These are phyloP conservation scores for Aspergillus sp. DNA, from an alignment of 2,329 filamentous ascomycete species.

Conservation along the genomic window DNA sequence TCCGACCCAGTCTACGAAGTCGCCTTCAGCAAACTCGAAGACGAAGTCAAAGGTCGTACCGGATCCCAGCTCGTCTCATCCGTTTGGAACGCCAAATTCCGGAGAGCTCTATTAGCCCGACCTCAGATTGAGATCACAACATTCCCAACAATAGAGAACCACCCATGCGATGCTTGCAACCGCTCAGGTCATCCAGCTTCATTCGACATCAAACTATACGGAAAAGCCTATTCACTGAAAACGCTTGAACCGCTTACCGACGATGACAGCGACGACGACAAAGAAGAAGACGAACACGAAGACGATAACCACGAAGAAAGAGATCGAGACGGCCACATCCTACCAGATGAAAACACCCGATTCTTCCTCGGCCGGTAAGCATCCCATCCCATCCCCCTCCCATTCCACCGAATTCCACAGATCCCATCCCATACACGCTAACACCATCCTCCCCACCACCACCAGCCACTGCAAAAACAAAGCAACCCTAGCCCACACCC, in stretches of 20 bases:
- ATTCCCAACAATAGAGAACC: constrained; percentile 47
- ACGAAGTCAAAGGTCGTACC: constrained; percentile 68
- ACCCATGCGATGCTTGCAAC: constrained; percentile 71
- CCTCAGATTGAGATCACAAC: constrained; percentile 60
- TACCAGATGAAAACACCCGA: constrained; percentile 48
- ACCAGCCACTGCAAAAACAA: constrained; percentile 60
- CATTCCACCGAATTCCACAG: no score
- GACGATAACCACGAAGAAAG: constrained; percentile 28
- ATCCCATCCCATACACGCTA: background rate
- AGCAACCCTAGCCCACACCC: constrained; percentile 68
- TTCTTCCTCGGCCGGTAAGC: constrained; percentile 57
- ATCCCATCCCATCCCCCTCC: background rate
- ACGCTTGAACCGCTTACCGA: constrained; percentile 65
- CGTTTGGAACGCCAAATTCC: constrained; percentile 69
- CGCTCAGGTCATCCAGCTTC: constrained; percentile 68
- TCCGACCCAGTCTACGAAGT: constrained; percentile 66
- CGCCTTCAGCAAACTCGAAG: constrained; percentile 71
- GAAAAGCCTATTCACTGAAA: constrained; percentile 65
- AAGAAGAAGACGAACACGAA: constrained; percentile 23
- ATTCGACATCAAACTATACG: constrained; percentile 63
- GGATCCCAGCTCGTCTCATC: constrained; percentile 72
- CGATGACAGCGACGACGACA: constrained; percentile 44
- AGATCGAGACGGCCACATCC: constrained; percentile 48
- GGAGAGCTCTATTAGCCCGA: constrained; percentile 64
- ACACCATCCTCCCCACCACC: background rate